Percentiles rank a stretch among this genome's conserved stretches.
phyloP scores from a whole-genome alignment of 805 yeast genomes.

The Hermanozyma aechmeae region DNA sequence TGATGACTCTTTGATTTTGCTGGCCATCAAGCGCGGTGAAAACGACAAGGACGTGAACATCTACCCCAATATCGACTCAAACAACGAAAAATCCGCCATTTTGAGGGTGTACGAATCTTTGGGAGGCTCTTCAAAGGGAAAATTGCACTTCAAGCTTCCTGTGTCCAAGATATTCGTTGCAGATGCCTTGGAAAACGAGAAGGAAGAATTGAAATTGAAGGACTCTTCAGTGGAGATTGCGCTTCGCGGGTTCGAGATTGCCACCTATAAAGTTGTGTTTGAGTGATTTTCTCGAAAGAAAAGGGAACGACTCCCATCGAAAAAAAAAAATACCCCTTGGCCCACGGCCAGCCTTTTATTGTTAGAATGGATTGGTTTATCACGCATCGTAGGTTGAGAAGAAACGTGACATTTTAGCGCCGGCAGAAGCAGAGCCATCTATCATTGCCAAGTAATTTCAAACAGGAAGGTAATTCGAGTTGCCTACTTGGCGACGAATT shows the following conservation, averaged over 20 bases:
- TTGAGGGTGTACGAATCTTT: slow-evolving; percentile 78
- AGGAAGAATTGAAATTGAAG: slow-evolving; percentile 28
- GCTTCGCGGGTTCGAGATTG: slow-evolving; percentile 74
- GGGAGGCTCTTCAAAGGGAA: slow-evolving; percentile 66
- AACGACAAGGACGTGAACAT: slow-evolving; percentile 55
- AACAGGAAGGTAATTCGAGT: no score
- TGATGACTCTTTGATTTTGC: slow-evolving; percentile 52
- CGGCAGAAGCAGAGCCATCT: no score
- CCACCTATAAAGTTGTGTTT: slow-evolving; percentile 45
- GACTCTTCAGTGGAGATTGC: slow-evolving; percentile 29
- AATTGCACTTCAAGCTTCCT: slow-evolving; percentile 35
- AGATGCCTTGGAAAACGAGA: slow-evolving; percentile 48
- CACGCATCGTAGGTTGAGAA: no score
- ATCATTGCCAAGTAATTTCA: no score
- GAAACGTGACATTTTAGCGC: no score
- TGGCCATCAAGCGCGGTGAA: slow-evolving; percentile 81
- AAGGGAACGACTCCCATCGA: no score
- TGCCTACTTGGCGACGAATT: no score
- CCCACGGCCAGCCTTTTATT: no score
- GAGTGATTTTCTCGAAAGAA: slow-evolving; percentile 2
- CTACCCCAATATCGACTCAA: slow-evolving; percentile 37
- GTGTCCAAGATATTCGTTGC: slow-evolving; percentile 43
- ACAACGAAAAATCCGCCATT: slow-evolving; percentile 42
- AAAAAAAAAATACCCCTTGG: no score
- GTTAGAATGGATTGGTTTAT: no score